Conservation (phyloP, 2,329 filamentous ascomycete species). For the Aspergillus sp. region DNA sequence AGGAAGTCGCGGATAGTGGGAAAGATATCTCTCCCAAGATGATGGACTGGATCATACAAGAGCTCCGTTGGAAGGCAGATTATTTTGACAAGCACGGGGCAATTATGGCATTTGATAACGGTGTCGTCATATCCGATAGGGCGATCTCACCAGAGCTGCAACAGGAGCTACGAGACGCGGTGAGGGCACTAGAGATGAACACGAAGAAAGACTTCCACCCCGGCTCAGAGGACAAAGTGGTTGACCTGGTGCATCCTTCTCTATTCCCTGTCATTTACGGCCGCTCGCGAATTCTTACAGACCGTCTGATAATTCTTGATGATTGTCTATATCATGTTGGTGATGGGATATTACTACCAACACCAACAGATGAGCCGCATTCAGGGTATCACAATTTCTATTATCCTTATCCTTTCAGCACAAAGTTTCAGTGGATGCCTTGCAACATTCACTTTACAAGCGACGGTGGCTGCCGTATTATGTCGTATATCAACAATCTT, state of each 20-base stretch:
- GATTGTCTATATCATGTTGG: constrained; percentile 29
- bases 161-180: constrained; percentile 51
- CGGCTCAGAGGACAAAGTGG: constrained; percentile 59
- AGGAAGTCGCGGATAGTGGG: too few species aligned
- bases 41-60: too few species aligned
- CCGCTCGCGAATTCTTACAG: constrained; percentile 29
- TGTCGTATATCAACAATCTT: constrained; percentile 51
- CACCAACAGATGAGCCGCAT: background rate
- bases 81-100: background rate
- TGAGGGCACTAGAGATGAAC: constrained; percentile 55
- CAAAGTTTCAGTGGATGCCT: constrained; percentile 54
- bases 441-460: constrained; percentile 39
- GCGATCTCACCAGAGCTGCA: constrained; percentile 48
- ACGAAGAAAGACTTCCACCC: constrained; percentile 69
- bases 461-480: constrained; percentile 32
- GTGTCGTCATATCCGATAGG: constrained; percentile 59
- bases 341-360: constrained; percentile 29
- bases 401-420: constrained; percentile 24
- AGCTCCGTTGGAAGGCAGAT: background rate
- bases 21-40: too few species aligned
- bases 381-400: too few species aligned
- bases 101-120: constrained; percentile 44
- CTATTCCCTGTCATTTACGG: constrained; percentile 43
- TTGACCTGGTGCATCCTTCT: constrained; percentile 70
- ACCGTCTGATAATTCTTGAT: constrained; percentile 25